These are phyloP conservation scores for Trichoderma virens DNA, from an alignment of 495 filamentous ascomycete species.

Conservation along the genomic window DNA sequence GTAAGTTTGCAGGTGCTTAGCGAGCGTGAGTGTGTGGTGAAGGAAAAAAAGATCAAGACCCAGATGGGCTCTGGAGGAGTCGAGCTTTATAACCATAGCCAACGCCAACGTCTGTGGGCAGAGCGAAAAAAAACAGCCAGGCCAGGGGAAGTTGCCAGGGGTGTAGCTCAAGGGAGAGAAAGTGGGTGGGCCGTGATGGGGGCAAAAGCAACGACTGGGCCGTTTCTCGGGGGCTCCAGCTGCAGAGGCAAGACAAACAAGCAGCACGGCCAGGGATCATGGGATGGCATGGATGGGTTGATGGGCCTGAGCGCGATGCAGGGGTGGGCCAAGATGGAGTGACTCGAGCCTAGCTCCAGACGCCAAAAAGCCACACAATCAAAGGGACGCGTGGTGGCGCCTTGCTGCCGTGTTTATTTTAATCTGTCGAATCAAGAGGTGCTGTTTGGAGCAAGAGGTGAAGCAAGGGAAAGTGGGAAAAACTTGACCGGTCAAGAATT, in stretches of 20 bases:
- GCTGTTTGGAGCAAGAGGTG: neutral
- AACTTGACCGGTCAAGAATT: no score
- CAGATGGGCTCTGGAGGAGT: conserved; percentile 20
- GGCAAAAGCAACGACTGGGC: neutral
- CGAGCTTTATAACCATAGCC: conserved; percentile 34
- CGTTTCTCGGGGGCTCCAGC: neutral
- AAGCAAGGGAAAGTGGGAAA: neutral
- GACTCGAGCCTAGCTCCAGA: neutral
- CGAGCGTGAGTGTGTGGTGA: conserved; percentile 41
- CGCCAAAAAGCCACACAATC: conserved; percentile 3
- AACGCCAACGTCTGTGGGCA: neutral
- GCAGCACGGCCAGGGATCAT: neutral
- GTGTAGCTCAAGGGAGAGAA: neutral
- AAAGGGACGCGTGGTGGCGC: conserved; percentile 3
- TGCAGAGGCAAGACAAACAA: conserved; percentile 5
- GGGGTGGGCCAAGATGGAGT: neutral
- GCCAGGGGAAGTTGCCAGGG: conserved; percentile 5
- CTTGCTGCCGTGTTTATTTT: conserved; percentile 5
- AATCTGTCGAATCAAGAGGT: neutral
- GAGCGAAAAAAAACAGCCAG: neutral
- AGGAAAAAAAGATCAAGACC: conserved; percentile 24
- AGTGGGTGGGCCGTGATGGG: neutral
- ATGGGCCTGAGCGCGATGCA: neutral
- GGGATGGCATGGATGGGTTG: no score
- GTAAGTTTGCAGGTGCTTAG: conserved; percentile 24